Evolutionary conservation across 495 filamentous ascomycete genomes (phyloP), one percentile per base, ranked within the genome.

Genomic region (Xylaria telfairii): DNA sequence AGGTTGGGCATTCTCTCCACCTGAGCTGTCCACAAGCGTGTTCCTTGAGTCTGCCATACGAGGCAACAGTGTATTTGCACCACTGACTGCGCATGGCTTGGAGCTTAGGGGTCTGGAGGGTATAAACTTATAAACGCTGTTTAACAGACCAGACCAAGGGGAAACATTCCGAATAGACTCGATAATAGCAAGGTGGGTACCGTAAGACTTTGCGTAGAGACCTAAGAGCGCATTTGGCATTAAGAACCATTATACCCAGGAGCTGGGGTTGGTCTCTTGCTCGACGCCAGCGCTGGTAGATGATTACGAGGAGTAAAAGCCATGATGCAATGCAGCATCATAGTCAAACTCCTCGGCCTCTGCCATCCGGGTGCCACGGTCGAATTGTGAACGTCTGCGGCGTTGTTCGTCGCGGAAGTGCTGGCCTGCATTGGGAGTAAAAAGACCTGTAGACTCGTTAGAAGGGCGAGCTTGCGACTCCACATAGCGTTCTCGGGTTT

Each of bases 361-460:
- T 6, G 87, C 87, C 67, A 88, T 83, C 54, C 86, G 81, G 51
- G 90, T 92, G 26, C 92, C 92, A 51, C 92, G 90, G 72, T 94
- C 92, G 77, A 86, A 94, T 73, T 92, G 91, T 42, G 92, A 93
- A 54, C 90, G 90, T 70, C 91, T 90, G 62, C 90, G 90, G 69
- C 91, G 90, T 78, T 93, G 91, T 77, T 92, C 91, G 71, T 92
- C 90, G 24, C 91, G 89, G 74, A 89, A 88, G 71, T 92, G 89
- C 74, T 92, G 91, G 42, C 90, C 90, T 37, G 90, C 87, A 47
- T 90, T 88, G 30, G 91, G 91, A 44, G 91, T 91, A 76, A 92
- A 93, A 15, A 93, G 82, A 4, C 91, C 91, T 92, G 63, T 67
- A 2, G 24, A 13, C 32, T 30, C 12, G 44, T 70, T 67, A 44